A percentile compares a stretch with the other conserved stretches of the same genome.
phyloP scores from a whole-genome alignment of 768 basidiomycete genomes.

The Russula lepida region DNA sequence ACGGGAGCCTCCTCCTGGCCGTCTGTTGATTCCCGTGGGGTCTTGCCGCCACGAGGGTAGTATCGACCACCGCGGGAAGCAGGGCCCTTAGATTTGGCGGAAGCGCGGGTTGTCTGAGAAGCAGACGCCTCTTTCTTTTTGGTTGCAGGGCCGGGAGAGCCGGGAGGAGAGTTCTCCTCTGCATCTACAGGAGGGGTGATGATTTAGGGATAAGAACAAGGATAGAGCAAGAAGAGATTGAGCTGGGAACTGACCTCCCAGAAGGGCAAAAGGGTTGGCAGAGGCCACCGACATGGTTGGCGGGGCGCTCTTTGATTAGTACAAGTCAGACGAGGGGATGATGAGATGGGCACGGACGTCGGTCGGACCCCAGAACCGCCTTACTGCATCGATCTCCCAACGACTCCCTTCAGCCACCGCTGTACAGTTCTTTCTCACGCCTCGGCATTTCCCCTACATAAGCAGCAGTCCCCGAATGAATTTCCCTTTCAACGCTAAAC shows the following conservation, averaged over 20 bases:
- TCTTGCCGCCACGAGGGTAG: constrained; percentile 55
- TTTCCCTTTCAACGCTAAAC: constrained; percentile 37
- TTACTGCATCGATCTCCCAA: background rate
- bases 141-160: constrained; percentile 35
- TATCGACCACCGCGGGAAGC: constrained; percentile 62
- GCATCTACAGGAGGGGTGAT: constrained; percentile 31
- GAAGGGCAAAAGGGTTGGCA: constrained; percentile 77
- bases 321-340: constrained; percentile 18
- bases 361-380: constrained; percentile 4
- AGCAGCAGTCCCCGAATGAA: background rate
- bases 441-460: constrained; percentile 8
- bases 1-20: constrained; percentile 32
- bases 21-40: constrained; percentile 32
- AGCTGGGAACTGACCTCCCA: constrained; percentile 51
- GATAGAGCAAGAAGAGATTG: background rate
- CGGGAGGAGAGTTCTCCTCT: constrained; percentile 36
- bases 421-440: constrained; percentile 29
- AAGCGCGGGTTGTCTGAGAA: constrained; percentile 32
- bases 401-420: constrained; percentile 23
- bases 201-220: background rate
- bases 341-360: background rate
- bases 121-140: constrained; percentile 25
- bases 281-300: constrained; percentile 86
- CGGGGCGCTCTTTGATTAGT: constrained; percentile 45
- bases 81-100: constrained; percentile 49